Evolutionary conservation across 805 yeast species (phyloP).

Genomic region (Alloascoidea africana): DNA sequence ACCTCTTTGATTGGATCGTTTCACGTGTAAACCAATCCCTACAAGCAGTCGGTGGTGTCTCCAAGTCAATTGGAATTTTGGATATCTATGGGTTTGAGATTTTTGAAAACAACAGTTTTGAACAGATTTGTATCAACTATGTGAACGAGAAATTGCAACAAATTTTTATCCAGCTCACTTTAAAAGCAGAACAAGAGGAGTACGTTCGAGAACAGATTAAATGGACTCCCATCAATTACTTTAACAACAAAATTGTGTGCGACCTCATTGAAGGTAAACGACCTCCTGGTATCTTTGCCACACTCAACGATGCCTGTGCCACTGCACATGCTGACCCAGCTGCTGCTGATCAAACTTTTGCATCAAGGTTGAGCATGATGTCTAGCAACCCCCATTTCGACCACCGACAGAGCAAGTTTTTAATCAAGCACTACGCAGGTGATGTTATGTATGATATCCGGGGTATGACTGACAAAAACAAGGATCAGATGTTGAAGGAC

Average conservation of each 20-base stretch:
- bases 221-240: slow-evolving; percentile 96
- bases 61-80: slow-evolving; percentile 77
- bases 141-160: slow-evolving; percentile 95
- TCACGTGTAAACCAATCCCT: slow-evolving; percentile 76
- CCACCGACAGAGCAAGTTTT: slow-evolving; percentile 70
- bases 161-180: slow-evolving; percentile 87
- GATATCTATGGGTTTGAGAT: slow-evolving; percentile 96
- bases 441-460: slow-evolving; percentile 87
- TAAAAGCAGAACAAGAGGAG: slow-evolving; percentile 96
- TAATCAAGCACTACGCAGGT: slow-evolving; percentile 95
- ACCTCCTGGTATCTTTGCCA: slow-evolving; percentile 95
- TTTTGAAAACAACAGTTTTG: slow-evolving; percentile 88
- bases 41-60: slow-evolving; percentile 24
- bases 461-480: slow-evolving; percentile 92
- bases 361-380: slow-evolving; percentile 80
- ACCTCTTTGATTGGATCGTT: slow-evolving; percentile 93
- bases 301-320: slow-evolving; percentile 91
- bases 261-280: slow-evolving; percentile 87
- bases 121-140: slow-evolving; percentile 89
- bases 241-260: slow-evolving; percentile 92
- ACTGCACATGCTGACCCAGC: slow-evolving; percentile 96
- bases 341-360: slow-evolving; percentile 94
- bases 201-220: slow-evolving; percentile 88
- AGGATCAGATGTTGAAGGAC: slow-evolving; percentile 86
- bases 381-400: slow-evolving; percentile 78